Conservation (phyloP, 2,329 filamentous ascomycete genomes). For the Aulographum hederae region DNA sequence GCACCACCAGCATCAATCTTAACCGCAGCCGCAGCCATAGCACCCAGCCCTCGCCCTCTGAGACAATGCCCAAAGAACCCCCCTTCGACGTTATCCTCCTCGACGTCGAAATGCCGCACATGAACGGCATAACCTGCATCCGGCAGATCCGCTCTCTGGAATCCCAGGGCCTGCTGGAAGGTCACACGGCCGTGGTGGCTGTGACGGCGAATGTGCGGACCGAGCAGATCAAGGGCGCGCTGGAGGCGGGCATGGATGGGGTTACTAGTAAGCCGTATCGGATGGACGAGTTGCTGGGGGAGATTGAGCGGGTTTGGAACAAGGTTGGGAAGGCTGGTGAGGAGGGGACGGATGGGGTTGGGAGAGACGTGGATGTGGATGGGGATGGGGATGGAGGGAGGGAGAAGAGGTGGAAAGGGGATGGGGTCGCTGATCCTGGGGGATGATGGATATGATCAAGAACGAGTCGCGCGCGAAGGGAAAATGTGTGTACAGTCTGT, state of each 20-base stretch:
- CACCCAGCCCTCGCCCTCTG: background rate
- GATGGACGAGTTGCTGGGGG: constrained; percentile 3
- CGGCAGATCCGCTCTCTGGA: constrained; percentile 16
- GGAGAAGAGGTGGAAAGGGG: no score
- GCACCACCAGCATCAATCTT: background rate
- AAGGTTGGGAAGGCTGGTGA: no score
- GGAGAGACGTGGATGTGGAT: no score
- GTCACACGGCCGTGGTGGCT: constrained; percentile 16
- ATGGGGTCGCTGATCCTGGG: no score
- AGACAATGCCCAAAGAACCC: background rate
- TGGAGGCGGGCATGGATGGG: constrained; percentile 13
- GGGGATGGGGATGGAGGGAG: no score
- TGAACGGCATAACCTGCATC: constrained; percentile 18
- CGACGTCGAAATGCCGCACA: constrained; percentile 20
- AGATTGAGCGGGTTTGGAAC: constrained; percentile 2
- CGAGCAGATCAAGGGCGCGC: constrained; percentile 14
- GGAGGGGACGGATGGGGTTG: no score
- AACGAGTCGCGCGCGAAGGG: no score
- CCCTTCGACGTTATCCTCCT: constrained; percentile 14
- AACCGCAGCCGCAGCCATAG: background rate
- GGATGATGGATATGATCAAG: no score
- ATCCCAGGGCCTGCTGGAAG: constrained; percentile 7
- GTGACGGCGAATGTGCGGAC: constrained; percentile 18
- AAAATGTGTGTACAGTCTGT: no score
- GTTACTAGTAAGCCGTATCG: constrained; percentile 5